A percentile compares a stretch with the other conserved stretches of the same genome.
phyloP scores from a whole-genome alignment of 371 early-diverging fungal genomes.

The Neoconidiobolus thromboides region DNA sequence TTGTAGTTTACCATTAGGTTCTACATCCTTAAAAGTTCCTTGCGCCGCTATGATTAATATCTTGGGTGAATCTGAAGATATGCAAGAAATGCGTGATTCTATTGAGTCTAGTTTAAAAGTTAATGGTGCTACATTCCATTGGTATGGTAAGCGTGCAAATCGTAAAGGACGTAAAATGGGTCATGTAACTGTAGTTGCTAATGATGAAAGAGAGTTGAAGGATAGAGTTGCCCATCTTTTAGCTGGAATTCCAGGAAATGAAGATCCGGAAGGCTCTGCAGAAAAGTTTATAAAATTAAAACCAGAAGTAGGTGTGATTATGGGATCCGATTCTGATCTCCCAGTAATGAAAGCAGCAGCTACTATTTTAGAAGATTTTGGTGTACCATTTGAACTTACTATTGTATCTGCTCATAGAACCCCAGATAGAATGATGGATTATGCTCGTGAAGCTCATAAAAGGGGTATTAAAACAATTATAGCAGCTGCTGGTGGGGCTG shows the following conservation, averaged over 20 bases:
- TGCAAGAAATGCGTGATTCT: constrained; percentile 5
- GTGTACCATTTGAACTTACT: constrained; percentile 82
- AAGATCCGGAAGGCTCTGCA: neutral
- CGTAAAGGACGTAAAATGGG: constrained; percentile 90
- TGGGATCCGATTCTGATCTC: constrained; percentile 94
- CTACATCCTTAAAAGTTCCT: constrained; percentile 69
- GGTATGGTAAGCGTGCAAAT: constrained; percentile 82
- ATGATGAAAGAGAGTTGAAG: constrained; percentile 52
- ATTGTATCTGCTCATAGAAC: constrained; percentile 95
- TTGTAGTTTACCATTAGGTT: constrained; percentile 81
- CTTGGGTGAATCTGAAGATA: constrained; percentile 44
- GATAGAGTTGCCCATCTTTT: constrained; percentile 38
- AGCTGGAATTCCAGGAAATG: constrained; percentile 6
- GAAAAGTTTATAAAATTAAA: constrained; percentile 11
- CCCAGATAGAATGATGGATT: constrained; percentile 78
- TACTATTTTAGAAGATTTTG: constrained; percentile 61
- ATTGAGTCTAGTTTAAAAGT: constrained; percentile 36
- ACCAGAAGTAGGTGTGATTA: constrained; percentile 85
- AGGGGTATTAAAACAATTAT: constrained; percentile 88
- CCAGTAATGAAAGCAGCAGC: constrained; percentile 86
- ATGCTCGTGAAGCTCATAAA: constrained; percentile 63
- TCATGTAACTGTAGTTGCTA: constrained; percentile 81
- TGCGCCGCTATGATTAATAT: constrained; percentile 87
- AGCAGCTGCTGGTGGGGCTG: constrained; percentile 95
- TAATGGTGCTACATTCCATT: constrained; percentile 76